A percentile compares a stretch with the other conserved stretches of the same genome.
These are phyloP conservation scores for Solanum hybrid DNA, from an alignment of 305 asterid species.

Conservation along the genomic window DNA sequence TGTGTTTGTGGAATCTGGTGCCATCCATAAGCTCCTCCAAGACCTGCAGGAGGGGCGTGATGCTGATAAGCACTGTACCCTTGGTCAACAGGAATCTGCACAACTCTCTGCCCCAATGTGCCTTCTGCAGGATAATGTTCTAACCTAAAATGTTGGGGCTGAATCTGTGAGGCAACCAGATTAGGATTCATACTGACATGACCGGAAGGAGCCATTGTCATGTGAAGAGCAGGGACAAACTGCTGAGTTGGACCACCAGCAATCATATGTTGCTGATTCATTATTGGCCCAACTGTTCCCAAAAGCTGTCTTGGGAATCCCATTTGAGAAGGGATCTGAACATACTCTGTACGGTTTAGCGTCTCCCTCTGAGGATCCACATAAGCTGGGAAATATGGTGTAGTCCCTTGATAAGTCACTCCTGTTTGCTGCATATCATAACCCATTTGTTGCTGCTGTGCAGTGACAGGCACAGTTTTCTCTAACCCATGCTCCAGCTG, in stretches of 20 bases:
- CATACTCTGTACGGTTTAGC: constrained; percentile 36
- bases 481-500: constrained; percentile 42
- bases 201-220: constrained; percentile 41
- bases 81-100: constrained; percentile 54
- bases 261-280: constrained; percentile 40
- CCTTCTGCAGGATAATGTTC: constrained; percentile 47
- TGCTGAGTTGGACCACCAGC: constrained; percentile 47
- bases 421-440: constrained; percentile 29
- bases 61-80: constrained; percentile 42
- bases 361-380: constrained; percentile 46
- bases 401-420: constrained; percentile 36
- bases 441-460: constrained; percentile 12
- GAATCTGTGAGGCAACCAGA: constrained; percentile 32
- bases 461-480: constrained; percentile 34
- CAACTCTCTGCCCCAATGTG: constrained; percentile 42
- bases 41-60: constrained; percentile 36
- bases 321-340: constrained; percentile 49
- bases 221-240: constrained; percentile 42
- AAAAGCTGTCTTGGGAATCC: constrained; percentile 55
- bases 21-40: constrained; percentile 43
- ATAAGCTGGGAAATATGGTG: constrained; percentile 47
- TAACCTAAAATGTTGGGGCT: constrained; percentile 46
- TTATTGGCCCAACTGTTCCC: constrained; percentile 41
- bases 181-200: constrained; percentile 47
- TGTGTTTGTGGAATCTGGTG: constrained; percentile 53